Evolutionary conservation across 352 stramenopile genomes (phyloP), one percentile per base, ranked within the genome.

Genomic region (Globisporangium echinulatum): DNA sequence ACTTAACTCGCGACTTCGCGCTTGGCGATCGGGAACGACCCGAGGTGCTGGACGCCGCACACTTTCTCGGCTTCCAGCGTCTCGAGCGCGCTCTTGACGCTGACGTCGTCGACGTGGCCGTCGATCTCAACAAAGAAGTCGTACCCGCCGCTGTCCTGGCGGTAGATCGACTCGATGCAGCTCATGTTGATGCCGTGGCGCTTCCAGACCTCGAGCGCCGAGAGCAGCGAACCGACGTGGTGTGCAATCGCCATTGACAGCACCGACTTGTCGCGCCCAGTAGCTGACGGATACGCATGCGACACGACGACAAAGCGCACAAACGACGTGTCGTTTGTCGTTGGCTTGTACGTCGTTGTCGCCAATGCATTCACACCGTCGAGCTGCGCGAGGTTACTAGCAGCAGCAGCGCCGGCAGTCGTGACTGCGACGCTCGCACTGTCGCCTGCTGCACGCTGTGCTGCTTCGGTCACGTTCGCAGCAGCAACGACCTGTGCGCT

Each of bases 51-150:
- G 48, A 94, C 81, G 2, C 59, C 63, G 61, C 82, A 90, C 14
- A 92, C 71, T 33, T 33, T 33, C 2, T 65, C 61, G 9, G 62
- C 61, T 56, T 82, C 67, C 33, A 93, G 66, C 52, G 83, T 63
- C 36, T 82, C 64, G 8, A 93, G 60, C 3, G 84, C 85, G 37
- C 62, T 59, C 6, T 73, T 66, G 19, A 92, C 77, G 47, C 86
- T 82, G 4, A 54, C 52, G 56, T 96, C 83, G 51, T 93, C 76
- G 54, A 85, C 75, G 59, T 94, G 82, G 42, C 82, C 85, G 44
- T 83, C 63, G 44, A 94, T 81, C 65, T 96, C 85, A 38, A 94
- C 71, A 51, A 94, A 94, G 54, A 96, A 96, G 59, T 91, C 83
- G 59, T 90, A 94, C 47, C 86, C 84, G 15, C 77, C 74, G 44